Evolutionary conservation across 768 basidiomycete genomes (phyloP).

Genomic region (Leccinum uliginosum): DNA sequence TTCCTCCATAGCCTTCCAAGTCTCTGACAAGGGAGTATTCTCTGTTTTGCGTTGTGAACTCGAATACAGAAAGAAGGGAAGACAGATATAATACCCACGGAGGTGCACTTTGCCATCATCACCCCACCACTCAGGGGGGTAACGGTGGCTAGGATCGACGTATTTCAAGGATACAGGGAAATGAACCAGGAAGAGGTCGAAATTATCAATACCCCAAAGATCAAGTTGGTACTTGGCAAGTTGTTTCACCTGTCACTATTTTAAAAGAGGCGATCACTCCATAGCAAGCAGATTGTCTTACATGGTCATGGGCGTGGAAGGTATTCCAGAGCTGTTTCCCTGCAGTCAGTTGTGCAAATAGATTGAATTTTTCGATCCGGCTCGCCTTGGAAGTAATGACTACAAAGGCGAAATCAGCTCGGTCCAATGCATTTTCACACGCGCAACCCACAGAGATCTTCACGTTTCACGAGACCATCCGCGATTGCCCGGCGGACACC

Average conservation of each 20-base stretch:
- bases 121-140: constrained; percentile 80
- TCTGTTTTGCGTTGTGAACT: constrained; percentile 31
- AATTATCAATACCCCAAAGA: constrained; percentile 83
- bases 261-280: neutral
- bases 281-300: constrained; percentile 29
- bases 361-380: neutral
- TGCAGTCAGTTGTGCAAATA: constrained; percentile 5
- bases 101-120: constrained; percentile 67
- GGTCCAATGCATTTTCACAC: neutral
- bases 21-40: constrained; percentile 72
- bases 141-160: constrained; percentile 69
- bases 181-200: constrained; percentile 78
- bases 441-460: constrained; percentile 69
- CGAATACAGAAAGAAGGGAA: neutral
- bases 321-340: constrained; percentile 78
- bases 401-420: constrained; percentile 23
- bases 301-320: constrained; percentile 76
- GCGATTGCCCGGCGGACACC: constrained; percentile 74
- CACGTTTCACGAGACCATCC: constrained; percentile 81
- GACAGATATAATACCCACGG: constrained; percentile 36
- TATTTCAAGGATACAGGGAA: constrained; percentile 83
- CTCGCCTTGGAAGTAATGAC: constrained; percentile 81
- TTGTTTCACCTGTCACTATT: constrained; percentile 44
- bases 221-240: constrained; percentile 60
- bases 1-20: constrained; percentile 80